Evolutionary conservation across 1,139 yeast genomes (phyloP).

Genomic region (Sugiyamaella pinicola): DNA sequence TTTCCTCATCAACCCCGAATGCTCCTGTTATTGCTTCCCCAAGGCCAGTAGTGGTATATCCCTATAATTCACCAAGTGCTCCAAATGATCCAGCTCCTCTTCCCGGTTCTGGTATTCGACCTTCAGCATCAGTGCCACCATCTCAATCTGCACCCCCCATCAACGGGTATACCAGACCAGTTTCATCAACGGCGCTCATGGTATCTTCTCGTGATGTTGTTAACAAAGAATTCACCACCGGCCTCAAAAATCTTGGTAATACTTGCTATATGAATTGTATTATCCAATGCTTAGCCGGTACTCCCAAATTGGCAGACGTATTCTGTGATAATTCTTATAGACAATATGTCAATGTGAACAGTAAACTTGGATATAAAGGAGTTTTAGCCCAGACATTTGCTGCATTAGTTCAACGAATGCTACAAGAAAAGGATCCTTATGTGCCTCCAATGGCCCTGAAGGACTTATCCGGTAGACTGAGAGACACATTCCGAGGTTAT

Average conservation of each 20-base stretch:
- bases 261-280: conserved; percentile 94
- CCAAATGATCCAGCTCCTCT: conserved; percentile 2
- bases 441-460: conserved; percentile 64
- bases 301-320: conserved; percentile 50
- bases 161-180: conserved; percentile 15
- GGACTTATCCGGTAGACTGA: conserved; percentile 63
- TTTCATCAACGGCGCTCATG: conserved; percentile 5
- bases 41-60: conserved; percentile 18
- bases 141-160: conserved; percentile 19
- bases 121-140: conserved; percentile 14
- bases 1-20: neutral
- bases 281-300: conserved; percentile 73
- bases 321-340: conserved; percentile 63
- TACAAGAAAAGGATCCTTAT: conserved; percentile 51
- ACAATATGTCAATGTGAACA: conserved; percentile 71
- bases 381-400: conserved; percentile 75
- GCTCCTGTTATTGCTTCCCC: conserved; percentile 22
- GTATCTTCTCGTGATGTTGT: conserved; percentile 10
- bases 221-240: conserved; percentile 47
- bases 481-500: conserved; percentile 69
- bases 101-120: neutral
- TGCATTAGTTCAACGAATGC: conserved; percentile 61
- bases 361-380: conserved; percentile 83
- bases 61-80: conserved; percentile 5
- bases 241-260: conserved; percentile 81